phyloP scores from a whole-genome alignment of 1,284 basidiomycete species.

The Austroboletus novae-zelandiae region DNA sequence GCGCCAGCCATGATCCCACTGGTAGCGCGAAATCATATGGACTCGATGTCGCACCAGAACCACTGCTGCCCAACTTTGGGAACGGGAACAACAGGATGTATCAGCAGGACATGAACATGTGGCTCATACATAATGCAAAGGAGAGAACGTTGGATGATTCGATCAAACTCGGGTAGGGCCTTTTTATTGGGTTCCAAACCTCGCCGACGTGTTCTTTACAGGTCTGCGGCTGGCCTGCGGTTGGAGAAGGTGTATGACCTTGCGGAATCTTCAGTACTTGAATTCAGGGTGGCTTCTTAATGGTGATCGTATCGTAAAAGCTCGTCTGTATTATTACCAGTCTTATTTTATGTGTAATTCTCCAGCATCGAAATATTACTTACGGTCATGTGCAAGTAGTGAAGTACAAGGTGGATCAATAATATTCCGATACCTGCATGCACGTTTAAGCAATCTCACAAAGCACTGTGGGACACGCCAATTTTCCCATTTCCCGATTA shows the following conservation, averaged over 20 bases:
- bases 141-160: slow-evolving; percentile 25
- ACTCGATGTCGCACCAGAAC: slow-evolving; percentile 24
- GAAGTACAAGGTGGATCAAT: too few relatives aligned
- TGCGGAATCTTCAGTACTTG: slow-evolving; percentile 24
- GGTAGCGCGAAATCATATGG: slow-evolving; percentile 6
- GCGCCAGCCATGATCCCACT: slow-evolving; percentile 4
- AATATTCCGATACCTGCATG: background rate
- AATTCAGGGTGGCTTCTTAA: slow-evolving; percentile 22
- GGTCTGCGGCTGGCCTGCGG: slow-evolving; percentile 18
- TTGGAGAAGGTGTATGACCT: slow-evolving; percentile 28
- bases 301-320: background rate
- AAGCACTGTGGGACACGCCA: too few relatives aligned
- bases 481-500: background rate
- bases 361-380: too few relatives aligned
- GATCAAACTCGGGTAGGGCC: slow-evolving; percentile 20
- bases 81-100: slow-evolving; percentile 23
- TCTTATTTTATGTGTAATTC: too few relatives aligned
- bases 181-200: too few relatives aligned
- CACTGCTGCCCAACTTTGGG: slow-evolving; percentile 31
- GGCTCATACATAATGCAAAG: slow-evolving; percentile 24
- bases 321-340: too few relatives aligned
- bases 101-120: slow-evolving; percentile 31
- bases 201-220: background rate
- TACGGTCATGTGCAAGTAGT: too few relatives aligned
- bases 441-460: background rate